A percentile compares a stretch with the other conserved stretches of the same genome.
phyloP scores from a whole-genome alignment of 768 basidiomycete species.

The Calvatia gigantea region DNA sequence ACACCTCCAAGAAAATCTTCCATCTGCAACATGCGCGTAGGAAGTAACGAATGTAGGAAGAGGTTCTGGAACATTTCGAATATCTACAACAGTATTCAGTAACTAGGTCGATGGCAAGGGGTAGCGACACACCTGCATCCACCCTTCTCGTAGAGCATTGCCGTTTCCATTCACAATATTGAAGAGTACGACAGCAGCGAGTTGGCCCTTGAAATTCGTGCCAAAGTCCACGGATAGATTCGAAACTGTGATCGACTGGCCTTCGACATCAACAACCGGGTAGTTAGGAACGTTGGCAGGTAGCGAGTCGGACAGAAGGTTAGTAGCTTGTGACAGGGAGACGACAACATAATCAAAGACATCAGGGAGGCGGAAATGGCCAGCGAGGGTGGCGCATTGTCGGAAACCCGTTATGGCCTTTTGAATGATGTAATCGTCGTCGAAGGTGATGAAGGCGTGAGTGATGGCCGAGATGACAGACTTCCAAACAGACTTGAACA shows the following conservation, averaged over 20 bases:
- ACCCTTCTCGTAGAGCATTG: constrained; percentile 89
- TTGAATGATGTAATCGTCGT: constrained; percentile 96
- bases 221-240: constrained; percentile 92
- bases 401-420: constrained; percentile 94
- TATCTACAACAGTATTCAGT: constrained; percentile 48
- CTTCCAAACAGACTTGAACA: constrained; percentile 95
- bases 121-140: constrained; percentile 67
- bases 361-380: constrained; percentile 85
- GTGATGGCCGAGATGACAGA: constrained; percentile 92
- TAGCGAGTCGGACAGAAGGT: constrained; percentile 71
- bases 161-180: constrained; percentile 97
- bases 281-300: constrained; percentile 75
- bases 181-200: constrained; percentile 96
- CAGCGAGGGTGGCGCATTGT: constrained; percentile 92
- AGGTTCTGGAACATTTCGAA: constrained; percentile 99
- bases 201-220: constrained; percentile 90
- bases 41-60: constrained; percentile 90
- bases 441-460: constrained; percentile 92
- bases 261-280: constrained; percentile 87
- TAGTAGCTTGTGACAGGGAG: constrained; percentile 89
- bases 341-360: constrained; percentile 97
- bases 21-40: constrained; percentile 90
- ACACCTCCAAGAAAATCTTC: constrained; percentile 97
- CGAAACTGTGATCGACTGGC: constrained; percentile 86
- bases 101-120: neutral